Base-by-base conservation (phyloP, 2,329 filamentous ascomycete genomes). In the Blastomyces percursus region DNA sequence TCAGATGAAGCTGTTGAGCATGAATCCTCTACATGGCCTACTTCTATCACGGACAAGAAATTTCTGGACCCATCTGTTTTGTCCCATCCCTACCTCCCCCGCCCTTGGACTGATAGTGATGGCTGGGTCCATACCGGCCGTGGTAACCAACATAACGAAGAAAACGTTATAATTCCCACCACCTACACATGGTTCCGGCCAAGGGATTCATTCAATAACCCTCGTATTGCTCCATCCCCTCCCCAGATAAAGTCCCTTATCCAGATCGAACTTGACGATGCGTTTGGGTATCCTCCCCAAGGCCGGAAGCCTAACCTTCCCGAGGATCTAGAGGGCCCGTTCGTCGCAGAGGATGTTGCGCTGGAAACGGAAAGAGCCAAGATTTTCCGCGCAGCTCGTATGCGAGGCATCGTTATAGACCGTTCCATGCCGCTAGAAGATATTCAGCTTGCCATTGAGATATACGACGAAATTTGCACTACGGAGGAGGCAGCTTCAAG, bases 291-390 rank as follows among this genome's bases (percentile, higher is more conserved):
- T 61, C 72, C 72, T 16, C 72, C 72, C 6, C 68, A 59, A 14
- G 68, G 71, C 30, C 71, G 72, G 5, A 65, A 71, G 58, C 71
- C 70, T 9, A 74, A 74, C 62, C 30, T 72, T n/a, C 72, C 71
- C 2, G 12, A 27, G 50, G 51, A 32, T 24, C 38, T 59, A 16
- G 59, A 60, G n/a, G 35, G 48, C 32, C 27, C 27, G n/a, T 71
- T 71, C 50, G 19, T 64, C 5, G 46, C 64, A 5, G 71, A 73
- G 55, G 63, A 73, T 48, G 64, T 73, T 27, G 62, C 61, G n/a
- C 59, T 62, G 51, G 70, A 70, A 60, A 62, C 55, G 35, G 64
- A 65, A 5, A 68, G 65, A 46, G 66, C 71, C 32, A 67, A 63
- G 38, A 66, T 67, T 42, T 68, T 67, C 24, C 64, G 71, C 30